Conservation (phyloP, 1,284 basidiomycete genomes). For the Marasmius fiardii region DNA sequence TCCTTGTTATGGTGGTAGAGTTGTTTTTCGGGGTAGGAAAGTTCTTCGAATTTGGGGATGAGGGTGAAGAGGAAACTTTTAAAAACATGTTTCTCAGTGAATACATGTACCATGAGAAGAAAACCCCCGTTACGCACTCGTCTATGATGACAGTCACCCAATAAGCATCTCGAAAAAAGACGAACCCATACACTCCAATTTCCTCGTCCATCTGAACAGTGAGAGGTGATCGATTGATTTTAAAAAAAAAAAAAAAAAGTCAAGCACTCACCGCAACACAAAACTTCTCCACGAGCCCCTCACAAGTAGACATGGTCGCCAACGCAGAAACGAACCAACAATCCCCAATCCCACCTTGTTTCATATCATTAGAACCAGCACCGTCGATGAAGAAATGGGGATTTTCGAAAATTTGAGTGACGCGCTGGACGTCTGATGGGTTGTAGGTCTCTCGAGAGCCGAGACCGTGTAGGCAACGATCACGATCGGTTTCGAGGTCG, state of each 20-base stretch:
- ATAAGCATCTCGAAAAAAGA: conserved; percentile 31
- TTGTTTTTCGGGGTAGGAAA: conserved; percentile 14
- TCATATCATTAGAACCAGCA: conserved; percentile 28
- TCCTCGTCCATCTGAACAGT: conserved; percentile 25
- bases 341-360: conserved; percentile 34
- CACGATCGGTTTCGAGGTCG: conserved; percentile 25
- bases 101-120: background rate
- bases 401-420: conserved; percentile 35
- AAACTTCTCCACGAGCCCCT: conserved; percentile 35
- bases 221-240: background rate
- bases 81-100: background rate
- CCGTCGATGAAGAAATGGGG: conserved; percentile 35
- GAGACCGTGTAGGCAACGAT: conserved; percentile 25
- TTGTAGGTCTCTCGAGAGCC: conserved; percentile 3
- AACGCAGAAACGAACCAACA: conserved; percentile 41
- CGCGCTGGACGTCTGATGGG: conserved; percentile 31
- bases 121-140: conserved; percentile 26
- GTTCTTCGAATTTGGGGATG: conserved; percentile 25
- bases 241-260: background rate
- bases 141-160: conserved; percentile 35
- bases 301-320: conserved; percentile 30
- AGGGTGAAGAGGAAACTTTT: conserved; percentile 24
- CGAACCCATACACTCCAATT: conserved; percentile 38
- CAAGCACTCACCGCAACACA: conserved; percentile 29
- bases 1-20: conserved; percentile 26